phyloP scores from a whole-genome alignment of 208 protist species.

The Wallacemonas sp. region DNA sequence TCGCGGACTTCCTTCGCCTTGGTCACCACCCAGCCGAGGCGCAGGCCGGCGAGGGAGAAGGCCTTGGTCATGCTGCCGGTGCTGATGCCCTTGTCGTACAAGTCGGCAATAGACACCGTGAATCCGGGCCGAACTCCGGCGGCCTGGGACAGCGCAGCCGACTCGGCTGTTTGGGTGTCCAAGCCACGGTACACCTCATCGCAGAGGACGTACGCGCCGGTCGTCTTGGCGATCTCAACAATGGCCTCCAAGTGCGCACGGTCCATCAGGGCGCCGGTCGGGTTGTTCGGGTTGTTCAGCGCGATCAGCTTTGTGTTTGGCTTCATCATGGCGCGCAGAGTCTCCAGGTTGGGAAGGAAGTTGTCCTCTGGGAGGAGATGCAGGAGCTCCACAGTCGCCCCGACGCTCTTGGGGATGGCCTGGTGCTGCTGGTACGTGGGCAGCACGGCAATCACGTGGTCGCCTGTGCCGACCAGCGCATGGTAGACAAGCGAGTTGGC shows the following conservation, averaged over 20 bases:
- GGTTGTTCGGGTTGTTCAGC: conserved; percentile 22
- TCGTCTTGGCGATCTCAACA: conserved; percentile 14
- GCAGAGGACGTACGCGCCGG: conserved; percentile 16
- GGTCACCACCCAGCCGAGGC: conserved; percentile 18
- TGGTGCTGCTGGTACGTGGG: conserved; percentile 23
- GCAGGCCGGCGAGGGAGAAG: conserved; percentile 19
- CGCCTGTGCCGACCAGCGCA: neutral
- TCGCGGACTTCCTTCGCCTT: conserved; percentile 4
- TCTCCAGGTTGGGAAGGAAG: conserved; percentile 16
- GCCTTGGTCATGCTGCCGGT: conserved; percentile 22
- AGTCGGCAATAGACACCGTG: conserved; percentile 13
- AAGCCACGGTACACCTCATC: conserved; percentile 22
- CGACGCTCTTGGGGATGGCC: conserved; percentile 11
- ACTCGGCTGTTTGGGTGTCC: neutral
- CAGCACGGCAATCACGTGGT: conserved; percentile 21
- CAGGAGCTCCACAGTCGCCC: conserved; percentile 15
- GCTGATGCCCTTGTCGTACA: conserved; percentile 22
- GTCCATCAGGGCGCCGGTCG: conserved; percentile 18
- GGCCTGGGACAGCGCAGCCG: neutral
- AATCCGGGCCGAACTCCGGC: neutral
- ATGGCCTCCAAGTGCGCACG: conserved; percentile 5
- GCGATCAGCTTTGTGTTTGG: conserved; percentile 22
- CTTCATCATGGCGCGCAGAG: conserved; percentile 7
- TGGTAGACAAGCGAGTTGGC: conserved; percentile 19
- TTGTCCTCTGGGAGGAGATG: conserved; percentile 11